Evolutionary conservation across 345 rosid genomes (phyloP), one percentile per base, ranked within the genome.

Genomic region (Populus euphratica): DNA sequence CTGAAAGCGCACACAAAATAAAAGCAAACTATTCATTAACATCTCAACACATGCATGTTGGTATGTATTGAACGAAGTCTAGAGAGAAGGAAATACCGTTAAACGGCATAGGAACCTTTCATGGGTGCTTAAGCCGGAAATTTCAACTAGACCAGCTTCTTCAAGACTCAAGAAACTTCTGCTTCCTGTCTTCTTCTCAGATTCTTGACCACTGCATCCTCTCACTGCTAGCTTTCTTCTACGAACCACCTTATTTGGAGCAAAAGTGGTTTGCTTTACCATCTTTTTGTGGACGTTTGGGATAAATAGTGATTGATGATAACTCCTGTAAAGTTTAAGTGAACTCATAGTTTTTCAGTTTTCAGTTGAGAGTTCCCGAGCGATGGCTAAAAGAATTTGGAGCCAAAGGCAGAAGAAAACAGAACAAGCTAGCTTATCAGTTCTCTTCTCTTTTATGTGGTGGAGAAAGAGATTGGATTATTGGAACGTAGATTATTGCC

Each of bases 91-190:
- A 72, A 20, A 6, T n/a, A 93, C 99, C 91, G 97, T 93, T 77
- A 93, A 78, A 76, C 99, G 90, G 61, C 97, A 91, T 2, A 95
- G 93, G 75, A 95, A 95, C 69, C 84, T 87, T 78, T 95, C 98
- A 69, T 95, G 99, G 18, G 90, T 83, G 86, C 89, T 86, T 72
- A 95, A 78, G 0, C 99, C 98, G 0, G 96, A 90, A 2, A 93
- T 74, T 78, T 95, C 98, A 4, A 95, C 94, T 12, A 95, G 86
- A 21, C 98, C 99, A 12, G 98, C 98, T 83, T 95, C 99, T 86
- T 92, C 99, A 62, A 90, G 79, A 68, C 81, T 86, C 85, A 93
- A 81, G 83, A 95, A 93, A 35, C 82, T 85, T 81, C 82, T 79
- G 43, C 79, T 83, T 70, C 87, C 92, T 3, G 81, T 36, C 68